Conservation (phyloP, 2,329 filamentous ascomycete genomes). For the Claviceps pusilla region DNA sequence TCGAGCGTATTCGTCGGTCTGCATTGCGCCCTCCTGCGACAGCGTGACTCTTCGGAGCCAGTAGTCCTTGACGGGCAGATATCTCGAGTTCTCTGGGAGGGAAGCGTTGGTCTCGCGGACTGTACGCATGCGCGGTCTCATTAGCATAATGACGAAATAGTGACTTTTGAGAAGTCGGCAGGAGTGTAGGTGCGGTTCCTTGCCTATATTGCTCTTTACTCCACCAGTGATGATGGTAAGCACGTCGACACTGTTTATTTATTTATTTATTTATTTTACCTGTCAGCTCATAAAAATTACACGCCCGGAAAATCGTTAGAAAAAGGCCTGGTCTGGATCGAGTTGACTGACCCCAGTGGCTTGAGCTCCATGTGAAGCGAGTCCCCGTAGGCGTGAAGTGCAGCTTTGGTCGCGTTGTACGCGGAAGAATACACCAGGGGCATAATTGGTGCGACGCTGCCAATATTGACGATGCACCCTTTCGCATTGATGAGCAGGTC, state of each 20-base stretch:
- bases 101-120: constrained; percentile 5
- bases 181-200: background rate
- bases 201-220: constrained; percentile 9
- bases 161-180: background rate
- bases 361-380: constrained; percentile 11
- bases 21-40: constrained; percentile 4
- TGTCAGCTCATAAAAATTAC: background rate
- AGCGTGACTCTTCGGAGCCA: constrained; percentile 6
- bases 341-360: constrained; percentile 8
- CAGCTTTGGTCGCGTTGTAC: constrained; percentile 13
- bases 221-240: constrained; percentile 7
- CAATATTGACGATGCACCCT: constrained; percentile 14
- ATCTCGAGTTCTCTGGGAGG: constrained; percentile 6
- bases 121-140: background rate
- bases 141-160: background rate
- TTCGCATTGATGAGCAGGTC: constrained; percentile 9
- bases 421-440: constrained; percentile 8
- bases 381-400: constrained; percentile 11
- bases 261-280: background rate
- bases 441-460: constrained; percentile 11
- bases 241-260: constrained; percentile 5
- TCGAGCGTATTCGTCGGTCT: constrained; percentile 8
- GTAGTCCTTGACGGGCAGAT: constrained; percentile 4
- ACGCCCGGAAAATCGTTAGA: background rate
- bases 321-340: background rate